Evolutionary conservation across 768 basidiomycete genomes (phyloP), one percentile per base, ranked within the genome.

Genomic region (Collybiopsis luxurians): DNA sequence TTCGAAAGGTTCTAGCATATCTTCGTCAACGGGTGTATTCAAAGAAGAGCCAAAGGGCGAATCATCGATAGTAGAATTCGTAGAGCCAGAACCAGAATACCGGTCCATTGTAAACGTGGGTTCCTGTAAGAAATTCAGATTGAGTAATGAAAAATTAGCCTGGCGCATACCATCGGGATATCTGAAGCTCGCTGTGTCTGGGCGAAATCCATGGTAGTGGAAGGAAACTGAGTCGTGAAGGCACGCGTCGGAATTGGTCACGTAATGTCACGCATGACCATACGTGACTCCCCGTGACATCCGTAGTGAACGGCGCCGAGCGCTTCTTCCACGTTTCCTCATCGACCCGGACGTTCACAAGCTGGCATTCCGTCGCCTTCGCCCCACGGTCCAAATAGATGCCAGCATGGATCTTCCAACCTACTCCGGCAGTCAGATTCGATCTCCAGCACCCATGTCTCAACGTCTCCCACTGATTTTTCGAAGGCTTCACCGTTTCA

Each of bases 381-480:
- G 53, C 27, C 54, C 54, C 2, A 24, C 24, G 15, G 44, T 55
- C 21, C 44, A 55, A 49, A 52, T 56, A 30, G 48, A 47, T 42
- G 38, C 55, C 53, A 56, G 45, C 48, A 64, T 62, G 63, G 59
- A 59, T 38, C 55, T 52, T 28, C 61, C 54, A 43, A 52, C 76
- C 15, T 74, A 71, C 59, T 67, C 73, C 56, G 77, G 76, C 51
- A 63, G 57, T 45, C 63, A 69, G 34, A 63, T 69, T 23, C 62
- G 69, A 54, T 69, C 71, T 39, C 71, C 74, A 56, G 66, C 66
- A 47, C 67, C 74, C 48, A 63, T 76, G 46, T 74, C 82, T 2
- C 79, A 78, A 42, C 85, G 90, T 19, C 73, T 95, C 24, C 92
- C 92, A 17, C 75, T 90, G 36, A 89, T 95, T 62, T 90, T 96